A percentile compares a stretch with the other conserved stretches of the same genome.
Evolutionary conservation across 768 basidiomycete genomes (phyloP).

Genomic region (Plicaturopsis crispa): DNA sequence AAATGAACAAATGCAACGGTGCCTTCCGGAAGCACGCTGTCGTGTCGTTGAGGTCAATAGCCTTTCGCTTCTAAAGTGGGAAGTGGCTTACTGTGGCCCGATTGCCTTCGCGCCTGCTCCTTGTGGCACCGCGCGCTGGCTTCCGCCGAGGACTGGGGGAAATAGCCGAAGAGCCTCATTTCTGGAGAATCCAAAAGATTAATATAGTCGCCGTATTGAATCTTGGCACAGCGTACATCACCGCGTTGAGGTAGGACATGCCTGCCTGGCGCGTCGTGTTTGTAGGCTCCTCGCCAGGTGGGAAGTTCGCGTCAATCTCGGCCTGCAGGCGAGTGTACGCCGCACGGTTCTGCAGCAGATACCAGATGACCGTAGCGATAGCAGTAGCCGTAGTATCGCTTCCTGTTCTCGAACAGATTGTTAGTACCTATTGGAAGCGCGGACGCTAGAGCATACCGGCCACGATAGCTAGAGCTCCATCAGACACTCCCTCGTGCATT

Average conservation of each 20-base stretch:
- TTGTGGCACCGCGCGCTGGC: constrained; percentile 30
- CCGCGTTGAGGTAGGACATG: constrained; percentile 28
- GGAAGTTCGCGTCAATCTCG: constrained; percentile 22
- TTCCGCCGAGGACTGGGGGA: constrained; percentile 41
- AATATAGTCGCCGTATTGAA: background rate
- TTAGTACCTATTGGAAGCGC: too few relatives aligned
- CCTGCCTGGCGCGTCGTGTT: constrained; percentile 12
- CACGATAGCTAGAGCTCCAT: constrained; percentile 28
- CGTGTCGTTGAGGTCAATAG: background rate
- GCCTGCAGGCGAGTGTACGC: constrained; percentile 23
- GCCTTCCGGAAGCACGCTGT: constrained; percentile 36
- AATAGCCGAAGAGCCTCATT: constrained; percentile 43
- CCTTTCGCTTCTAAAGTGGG: background rate
- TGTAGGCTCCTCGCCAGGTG: constrained; percentile 8
- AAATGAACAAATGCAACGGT: constrained; percentile 34
- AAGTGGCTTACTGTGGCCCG: constrained; percentile 29
- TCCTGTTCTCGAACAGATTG: too few relatives aligned
- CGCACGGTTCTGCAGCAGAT: constrained; percentile 24
- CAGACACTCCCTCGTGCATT: constrained; percentile 25
- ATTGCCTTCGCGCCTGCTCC: constrained; percentile 28
- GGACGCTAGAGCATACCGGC: too few relatives aligned
- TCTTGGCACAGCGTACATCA: constrained; percentile 26
- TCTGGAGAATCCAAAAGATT: constrained; percentile 18
- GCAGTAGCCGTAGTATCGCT: constrained; percentile 31
- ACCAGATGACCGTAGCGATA: constrained; percentile 25